These are phyloP conservation scores for Ogataea minuta DNA, from an alignment of 805 yeast genomes.

Conservation along the genomic window DNA sequence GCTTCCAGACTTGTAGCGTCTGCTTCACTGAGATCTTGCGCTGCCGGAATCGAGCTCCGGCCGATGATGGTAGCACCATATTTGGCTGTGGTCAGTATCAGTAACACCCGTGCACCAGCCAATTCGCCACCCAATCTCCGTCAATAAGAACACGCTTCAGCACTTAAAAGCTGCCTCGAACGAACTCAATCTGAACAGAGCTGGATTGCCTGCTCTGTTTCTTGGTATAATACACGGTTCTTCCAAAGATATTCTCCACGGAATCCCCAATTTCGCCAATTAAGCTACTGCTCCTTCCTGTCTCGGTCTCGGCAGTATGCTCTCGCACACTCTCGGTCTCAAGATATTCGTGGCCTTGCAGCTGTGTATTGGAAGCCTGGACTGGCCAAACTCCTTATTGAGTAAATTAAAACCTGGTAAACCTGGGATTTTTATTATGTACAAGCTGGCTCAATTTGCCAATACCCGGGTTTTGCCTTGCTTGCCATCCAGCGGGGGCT, in stretches of 20 bases:
- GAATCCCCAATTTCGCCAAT: slow-evolving; percentile 5
- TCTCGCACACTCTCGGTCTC: slow-evolving; percentile 12
- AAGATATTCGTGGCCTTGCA: slow-evolving; percentile 5
- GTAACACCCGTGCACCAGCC: slow-evolving; percentile 11
- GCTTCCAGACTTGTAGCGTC: slow-evolving; percentile 71
- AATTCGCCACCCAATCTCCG: slow-evolving; percentile 10
- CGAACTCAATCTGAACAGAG: slow-evolving; percentile 3
- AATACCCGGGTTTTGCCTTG: slow-evolving; percentile 11
- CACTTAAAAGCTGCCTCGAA: not conserved
- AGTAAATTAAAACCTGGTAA: slow-evolving; percentile 6
- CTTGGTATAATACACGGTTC: slow-evolving; percentile 4
- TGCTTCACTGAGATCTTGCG: slow-evolving; percentile 93
- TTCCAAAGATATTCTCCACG: not conserved
- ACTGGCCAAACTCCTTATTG: slow-evolving; percentile 11
- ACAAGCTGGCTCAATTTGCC: slow-evolving; percentile 13
- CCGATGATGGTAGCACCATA: slow-evolving; percentile 38
- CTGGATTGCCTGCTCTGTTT: not conserved
- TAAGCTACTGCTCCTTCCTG: slow-evolving; percentile 1
- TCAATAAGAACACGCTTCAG: slow-evolving; percentile 6
- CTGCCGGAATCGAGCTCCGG: slow-evolving; percentile 83
- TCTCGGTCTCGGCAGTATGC: slow-evolving; percentile 10
- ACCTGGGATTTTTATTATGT: slow-evolving; percentile 11
- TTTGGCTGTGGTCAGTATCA: slow-evolving; percentile 4
- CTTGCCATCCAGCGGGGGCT: slow-evolving; percentile 10
- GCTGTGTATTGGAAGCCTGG: slow-evolving; percentile 7